Evolutionary conservation across 176 grass and related monocot genomes (phyloP), one percentile per base, ranked within the genome.

Genomic region (Raddia distichophylla): DNA sequence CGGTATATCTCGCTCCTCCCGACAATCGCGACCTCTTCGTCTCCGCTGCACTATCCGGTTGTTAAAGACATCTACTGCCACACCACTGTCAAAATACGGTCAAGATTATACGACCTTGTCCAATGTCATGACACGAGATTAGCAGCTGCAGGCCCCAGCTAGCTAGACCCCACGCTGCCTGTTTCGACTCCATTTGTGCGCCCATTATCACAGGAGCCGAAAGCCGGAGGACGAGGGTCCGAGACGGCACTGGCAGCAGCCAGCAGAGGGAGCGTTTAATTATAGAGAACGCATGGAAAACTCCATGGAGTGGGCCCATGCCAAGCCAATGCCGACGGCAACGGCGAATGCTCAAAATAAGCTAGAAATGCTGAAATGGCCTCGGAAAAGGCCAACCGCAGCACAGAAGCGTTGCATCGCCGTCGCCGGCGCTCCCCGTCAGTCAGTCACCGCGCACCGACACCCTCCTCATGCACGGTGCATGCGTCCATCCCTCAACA

Each of bases 371-470:
- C 47, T 8, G 7, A 33, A 42, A n/a, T 81, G 82, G 74, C 62
- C 60, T 78, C 10, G 76, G 69, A 88, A 75, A 76, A 76, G 42
- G 60, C 83, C 85, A 73, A 11, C 48, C 48, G 34, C 52, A 82
- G 80, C 64, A 16, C 52, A 27, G 32, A 60, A 60, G 6, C 86
- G 85, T 94, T 1, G 78, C 89, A 60, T 64, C 44, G 66, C 91
- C 86, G 89, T 64, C 44, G 66, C 91, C 86, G 89, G 84, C 84
- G 56, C 76, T 40, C 54, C 12, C 27, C 19, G 7, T 22, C 52
- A 20, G 16, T 12, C 57, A 11, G 58, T 27, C 22, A 20, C 32
- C 0, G 57, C 55, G 2, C 82, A 74, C 73, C 86, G 90, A 86
- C 86, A 67, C 74, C 64, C 8, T 27, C 27, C 18, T 14, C 15